Percentiles rank a stretch among this genome's conserved stretches.
Evolutionary conservation across 2,329 filamentous ascomycete genomes (phyloP).

Genomic region (Alternaria sp.): DNA sequence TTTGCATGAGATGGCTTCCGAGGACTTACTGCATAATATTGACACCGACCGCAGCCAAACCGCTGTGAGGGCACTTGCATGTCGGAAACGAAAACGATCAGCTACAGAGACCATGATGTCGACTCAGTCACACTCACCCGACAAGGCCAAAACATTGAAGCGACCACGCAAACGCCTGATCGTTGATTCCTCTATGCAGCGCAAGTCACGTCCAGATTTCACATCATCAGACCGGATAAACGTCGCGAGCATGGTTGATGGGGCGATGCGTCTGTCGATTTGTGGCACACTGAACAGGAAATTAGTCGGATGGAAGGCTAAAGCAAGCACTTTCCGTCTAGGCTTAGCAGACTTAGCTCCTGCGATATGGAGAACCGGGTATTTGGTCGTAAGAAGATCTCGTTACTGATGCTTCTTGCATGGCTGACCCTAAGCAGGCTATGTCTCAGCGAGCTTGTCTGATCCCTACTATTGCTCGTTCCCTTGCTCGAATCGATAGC

Average conservation of each 20-base stretch:
- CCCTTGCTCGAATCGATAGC: constrained; percentile 29
- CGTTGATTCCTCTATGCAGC: background rate
- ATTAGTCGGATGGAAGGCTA: constrained; percentile 37
- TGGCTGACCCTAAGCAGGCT: constrained; percentile 31
- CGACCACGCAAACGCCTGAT: background rate
- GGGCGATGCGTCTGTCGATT: constrained; percentile 49
- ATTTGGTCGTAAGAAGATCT: constrained; percentile 37
- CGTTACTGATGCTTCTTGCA: background rate
- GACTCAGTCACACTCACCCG: background rate
- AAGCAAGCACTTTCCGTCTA: constrained; percentile 42
- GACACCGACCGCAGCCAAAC: background rate
- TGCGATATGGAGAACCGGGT: constrained; percentile 51
- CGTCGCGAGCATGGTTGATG: constrained; percentile 40
- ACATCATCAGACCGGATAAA: background rate
- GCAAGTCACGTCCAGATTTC: background rate
- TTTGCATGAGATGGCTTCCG: background rate
- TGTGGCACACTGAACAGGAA: constrained; percentile 34
- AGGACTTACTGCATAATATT: background rate
- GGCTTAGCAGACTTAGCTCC: constrained; percentile 52
- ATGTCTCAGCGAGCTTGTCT: constrained; percentile 47
- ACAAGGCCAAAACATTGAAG: background rate
- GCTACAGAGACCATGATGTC: background rate
- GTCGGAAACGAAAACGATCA: constrained; percentile 14
- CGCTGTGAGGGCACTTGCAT: background rate
- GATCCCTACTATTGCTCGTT: constrained; percentile 51